Base-by-base conservation (phyloP, 1,139 yeast genomes). In the Lodderomyces jiufengensis region DNA sequence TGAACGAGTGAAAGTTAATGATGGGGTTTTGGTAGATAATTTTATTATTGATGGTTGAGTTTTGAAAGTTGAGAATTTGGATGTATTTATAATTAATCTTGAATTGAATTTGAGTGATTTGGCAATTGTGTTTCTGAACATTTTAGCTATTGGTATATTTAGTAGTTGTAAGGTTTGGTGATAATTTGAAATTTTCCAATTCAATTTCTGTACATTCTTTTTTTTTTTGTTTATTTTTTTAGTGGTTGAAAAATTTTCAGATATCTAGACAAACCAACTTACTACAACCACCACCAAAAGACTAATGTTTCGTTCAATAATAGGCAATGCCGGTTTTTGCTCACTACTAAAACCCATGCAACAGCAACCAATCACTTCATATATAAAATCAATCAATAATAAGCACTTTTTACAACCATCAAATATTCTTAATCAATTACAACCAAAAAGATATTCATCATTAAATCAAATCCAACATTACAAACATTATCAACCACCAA, bases 381-480 rank as follows among this genome's bases (percentile, higher is more conserved):
- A 33, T 33, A 15, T 27, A 26, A 12, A 15, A 27, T 33, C 36
- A 18, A 28, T 32, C 25, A 9, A 7, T 4, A 22, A 22, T 22
- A 22, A 22, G 4, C 18, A n/a, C 21, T 12, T 15, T n/a, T 25
- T 46, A 7, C 5, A 48, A 23, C 39, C 48, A 23, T 34, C 47
- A 18, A 18, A 11, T 47, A 45, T 29, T 34, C 37, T 31, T 28
- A 36, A 22, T 46, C 52, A 4, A 44, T 47, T n/a, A 39, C 27
- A 26, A 13, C 45, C n/a, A 40, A 41, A 64, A 40, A 63, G 78
- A 52, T 71, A 66, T 49, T 88, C 87, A 28, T 81, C 92, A 1
- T 66, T 84, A 47, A 84, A 84, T 56, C 94, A 84, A 60, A 72
- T 81, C 40, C 80, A 76, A 52, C 72, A 77, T 54, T 87, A 87